A percentile compares a stretch with the other conserved stretches of the same genome.
Evolutionary conservation across 1,284 basidiomycete genomes (phyloP).

Genomic region (Malassezia vespertilionis): DNA sequence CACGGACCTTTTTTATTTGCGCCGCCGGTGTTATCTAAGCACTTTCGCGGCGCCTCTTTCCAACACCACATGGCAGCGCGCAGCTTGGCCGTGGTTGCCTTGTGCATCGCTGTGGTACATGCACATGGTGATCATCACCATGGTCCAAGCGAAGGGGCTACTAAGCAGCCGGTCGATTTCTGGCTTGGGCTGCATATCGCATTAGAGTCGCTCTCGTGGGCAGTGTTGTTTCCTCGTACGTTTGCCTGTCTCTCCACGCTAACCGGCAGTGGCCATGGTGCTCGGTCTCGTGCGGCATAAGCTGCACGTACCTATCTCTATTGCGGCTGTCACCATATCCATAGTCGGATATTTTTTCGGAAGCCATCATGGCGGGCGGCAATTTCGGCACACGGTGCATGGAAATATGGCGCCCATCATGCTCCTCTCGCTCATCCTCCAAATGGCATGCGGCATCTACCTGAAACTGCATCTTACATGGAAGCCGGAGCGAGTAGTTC

Average conservation of each 20-base stretch:
- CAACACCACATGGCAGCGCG: too few species aligned
- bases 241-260: not conserved
- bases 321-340: slow-evolving; percentile 27
- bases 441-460: slow-evolving; percentile 70
- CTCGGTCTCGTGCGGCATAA: slow-evolving; percentile 41
- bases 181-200: slow-evolving; percentile 43
- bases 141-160: slow-evolving; percentile 20
- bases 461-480: slow-evolving; percentile 77
- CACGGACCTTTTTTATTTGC: too few species aligned
- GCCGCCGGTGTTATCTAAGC: too few species aligned
- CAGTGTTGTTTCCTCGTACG: slow-evolving; percentile 31
- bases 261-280: slow-evolving; percentile 31
- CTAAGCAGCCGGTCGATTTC: slow-evolving; percentile 35
- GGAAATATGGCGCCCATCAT: slow-evolving; percentile 36
- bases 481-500: slow-evolving; percentile 57
- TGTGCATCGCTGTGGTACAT: not conserved
- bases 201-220: slow-evolving; percentile 33
- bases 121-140: slow-evolving; percentile 34
- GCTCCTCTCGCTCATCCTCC: slow-evolving; percentile 48
- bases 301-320: slow-evolving; percentile 39
- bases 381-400: slow-evolving; percentile 41
- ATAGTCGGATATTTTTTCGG: slow-evolving; percentile 39
- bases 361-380: slow-evolving; percentile 33
- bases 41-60: too few species aligned
- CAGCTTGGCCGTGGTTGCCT: too few species aligned